phyloP scores from a whole-genome alignment of 129 eudicot species.

The Glebionis coronaria region DNA sequence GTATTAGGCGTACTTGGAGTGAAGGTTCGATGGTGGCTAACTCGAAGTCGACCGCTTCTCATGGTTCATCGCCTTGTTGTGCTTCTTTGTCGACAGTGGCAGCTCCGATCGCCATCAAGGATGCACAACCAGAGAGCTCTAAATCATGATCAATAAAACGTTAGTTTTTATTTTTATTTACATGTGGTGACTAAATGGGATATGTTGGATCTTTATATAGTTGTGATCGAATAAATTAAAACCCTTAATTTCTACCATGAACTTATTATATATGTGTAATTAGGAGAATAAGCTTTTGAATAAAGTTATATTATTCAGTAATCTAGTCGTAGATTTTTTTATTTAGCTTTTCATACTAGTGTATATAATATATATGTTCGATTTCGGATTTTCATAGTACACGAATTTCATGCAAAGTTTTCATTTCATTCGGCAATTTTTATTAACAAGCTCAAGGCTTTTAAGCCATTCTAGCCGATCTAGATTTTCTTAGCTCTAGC shows the following conservation, averaged over 20 bases:
- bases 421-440: too few relatives aligned
- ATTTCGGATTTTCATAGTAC: too few relatives aligned
- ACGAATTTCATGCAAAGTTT: too few relatives aligned
- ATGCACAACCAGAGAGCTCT: background rate
- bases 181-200: background rate
- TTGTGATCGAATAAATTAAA: conserved; percentile 18
- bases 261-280: background rate
- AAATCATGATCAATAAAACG: background rate
- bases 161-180: background rate
- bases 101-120: background rate
- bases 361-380: too few relatives aligned
- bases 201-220: background rate
- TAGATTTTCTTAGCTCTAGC: too few relatives aligned
- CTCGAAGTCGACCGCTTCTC: conserved; percentile 17
- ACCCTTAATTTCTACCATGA: background rate
- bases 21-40: conserved; percentile 36
- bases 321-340: background rate
- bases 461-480: too few relatives aligned
- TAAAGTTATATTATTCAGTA: background rate
- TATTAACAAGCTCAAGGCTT: too few relatives aligned
- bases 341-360: too few relatives aligned
- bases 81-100: conserved; percentile 9
- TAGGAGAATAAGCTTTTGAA: background rate
- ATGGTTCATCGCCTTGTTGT: conserved; percentile 11
- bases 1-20: conserved; percentile 50